phyloP scores from a whole-genome alignment of 306 rosid genomes.

The Abrus precatorius region DNA sequence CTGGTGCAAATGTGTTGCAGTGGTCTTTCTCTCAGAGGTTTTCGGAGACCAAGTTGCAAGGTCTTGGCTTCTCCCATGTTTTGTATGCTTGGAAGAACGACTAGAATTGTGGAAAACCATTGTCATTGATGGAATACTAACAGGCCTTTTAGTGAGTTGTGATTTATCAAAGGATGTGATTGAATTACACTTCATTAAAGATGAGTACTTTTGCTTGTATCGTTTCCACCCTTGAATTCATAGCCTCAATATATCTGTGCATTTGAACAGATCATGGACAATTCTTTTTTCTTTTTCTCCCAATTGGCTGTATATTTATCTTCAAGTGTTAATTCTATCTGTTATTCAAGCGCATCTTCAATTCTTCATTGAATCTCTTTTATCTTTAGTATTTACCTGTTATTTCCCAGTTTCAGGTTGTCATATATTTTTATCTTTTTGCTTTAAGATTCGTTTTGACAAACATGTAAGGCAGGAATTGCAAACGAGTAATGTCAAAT shows the following conservation, averaged over 20 bases:
- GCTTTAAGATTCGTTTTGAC: slow-evolving; percentile 29
- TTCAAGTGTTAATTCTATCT: slow-evolving; percentile 53
- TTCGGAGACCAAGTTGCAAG: slow-evolving; percentile 74
- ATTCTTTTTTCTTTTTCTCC: slow-evolving; percentile 46
- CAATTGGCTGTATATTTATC: slow-evolving; percentile 74
- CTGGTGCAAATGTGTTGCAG: slow-evolving; percentile 74
- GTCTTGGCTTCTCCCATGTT: slow-evolving; percentile 81
- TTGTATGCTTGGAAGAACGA: slow-evolving; percentile 96
- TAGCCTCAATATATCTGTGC: slow-evolving; percentile 56
- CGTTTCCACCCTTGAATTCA: slow-evolving; percentile 45
- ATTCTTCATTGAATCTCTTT: background rate
- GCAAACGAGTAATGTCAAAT: slow-evolving; percentile 28
- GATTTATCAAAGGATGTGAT: slow-evolving; percentile 58
- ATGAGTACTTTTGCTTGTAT: slow-evolving; percentile 62
- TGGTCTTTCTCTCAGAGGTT: slow-evolving; percentile 93
- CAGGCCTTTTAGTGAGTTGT: slow-evolving; percentile 67
- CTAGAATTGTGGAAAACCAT: slow-evolving; percentile 53
- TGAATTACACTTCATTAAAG: slow-evolving; percentile 56
- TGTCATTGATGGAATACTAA: slow-evolving; percentile 60
- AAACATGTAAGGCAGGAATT: slow-evolving; percentile 16
- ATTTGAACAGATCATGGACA: slow-evolving; percentile 64
- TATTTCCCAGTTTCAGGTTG: slow-evolving; percentile 11
- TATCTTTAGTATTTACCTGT: background rate
- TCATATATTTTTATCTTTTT: slow-evolving; percentile 25
- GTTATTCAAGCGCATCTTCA: slow-evolving; percentile 23